A percentile compares a stretch with the other conserved stretches of the same genome.
phyloP scores from a whole-genome alignment of 495 filamentous ascomycete genomes.

The Penicillium daleae region DNA sequence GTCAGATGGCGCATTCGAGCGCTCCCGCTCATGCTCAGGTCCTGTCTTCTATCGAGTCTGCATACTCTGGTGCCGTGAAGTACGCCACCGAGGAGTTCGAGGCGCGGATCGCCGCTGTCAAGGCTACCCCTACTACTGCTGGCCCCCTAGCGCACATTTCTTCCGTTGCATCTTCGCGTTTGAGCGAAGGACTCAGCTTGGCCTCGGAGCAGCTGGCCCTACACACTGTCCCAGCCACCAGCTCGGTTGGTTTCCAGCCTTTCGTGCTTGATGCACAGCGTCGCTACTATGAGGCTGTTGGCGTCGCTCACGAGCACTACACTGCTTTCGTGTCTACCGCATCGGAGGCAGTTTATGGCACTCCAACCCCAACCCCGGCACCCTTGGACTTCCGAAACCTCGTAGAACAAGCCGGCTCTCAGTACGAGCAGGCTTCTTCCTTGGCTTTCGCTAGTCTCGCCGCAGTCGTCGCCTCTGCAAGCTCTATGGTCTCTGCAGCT shows the following conservation, averaged over 20 bases:
- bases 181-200: conserved; percentile 63
- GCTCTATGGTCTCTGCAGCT: conserved; percentile 46
- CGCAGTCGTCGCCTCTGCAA: conserved; percentile 49
- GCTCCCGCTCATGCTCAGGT: conserved; percentile 64
- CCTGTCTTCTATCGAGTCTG: conserved; percentile 67
- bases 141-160: conserved; percentile 60
- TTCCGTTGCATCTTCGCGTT: conserved; percentile 65
- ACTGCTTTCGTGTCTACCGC: conserved; percentile 72
- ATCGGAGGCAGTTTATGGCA: conserved; percentile 58
- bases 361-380: conserved; percentile 49
- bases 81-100: conserved; percentile 63
- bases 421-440: conserved; percentile 50
- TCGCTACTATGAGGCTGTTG: conserved; percentile 78
- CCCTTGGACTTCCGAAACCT: conserved; percentile 36
- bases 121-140: conserved; percentile 41
- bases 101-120: conserved; percentile 21
- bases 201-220: conserved; percentile 69
- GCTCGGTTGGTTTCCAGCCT: conserved; percentile 56
- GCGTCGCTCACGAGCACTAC: conserved; percentile 76
- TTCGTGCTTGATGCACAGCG: conserved; percentile 64
- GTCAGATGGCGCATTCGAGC: conserved; percentile 66
- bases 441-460: conserved; percentile 55
- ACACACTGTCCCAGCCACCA: conserved; percentile 59
- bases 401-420: conserved; percentile 50
- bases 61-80: conserved; percentile 66